Conservation (phyloP, 495 filamentous ascomycete species). For the Annulohypoxylon bovei region DNA sequence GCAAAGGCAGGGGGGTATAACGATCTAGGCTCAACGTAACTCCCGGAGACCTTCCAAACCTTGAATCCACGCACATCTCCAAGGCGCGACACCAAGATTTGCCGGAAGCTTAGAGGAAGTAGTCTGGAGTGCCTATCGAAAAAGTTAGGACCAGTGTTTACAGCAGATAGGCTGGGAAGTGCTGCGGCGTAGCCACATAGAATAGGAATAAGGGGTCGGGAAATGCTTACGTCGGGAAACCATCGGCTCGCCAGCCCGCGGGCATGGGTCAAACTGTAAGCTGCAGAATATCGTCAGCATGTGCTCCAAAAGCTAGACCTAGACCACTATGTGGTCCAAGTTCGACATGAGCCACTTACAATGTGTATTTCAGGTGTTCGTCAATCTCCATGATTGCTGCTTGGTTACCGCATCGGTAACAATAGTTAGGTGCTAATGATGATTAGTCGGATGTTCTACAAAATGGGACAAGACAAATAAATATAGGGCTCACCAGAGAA, state of each 20-base stretch:
- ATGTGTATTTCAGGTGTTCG: slow-evolving; percentile 99
- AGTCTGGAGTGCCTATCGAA: slow-evolving; percentile 83
- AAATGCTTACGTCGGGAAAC: slow-evolving; percentile 81
- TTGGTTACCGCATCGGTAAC: slow-evolving; percentile 98
- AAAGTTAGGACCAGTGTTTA: slow-evolving; percentile 38
- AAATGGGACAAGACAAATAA: not conserved
- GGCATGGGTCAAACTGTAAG: slow-evolving; percentile 99
- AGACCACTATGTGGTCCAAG: slow-evolving; percentile 1
- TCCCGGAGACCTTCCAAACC: slow-evolving; percentile 35
- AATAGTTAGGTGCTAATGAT: slow-evolving; percentile 87
- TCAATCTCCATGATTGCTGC: slow-evolving; percentile 99
- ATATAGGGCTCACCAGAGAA: slow-evolving; percentile 80
- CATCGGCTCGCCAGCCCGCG: slow-evolving; percentile 97
- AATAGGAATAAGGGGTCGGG: not conserved
- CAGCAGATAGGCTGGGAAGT: not conserved
- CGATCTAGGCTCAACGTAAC: slow-evolving; percentile 33
- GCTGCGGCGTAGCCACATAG: not conserved
- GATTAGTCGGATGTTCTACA: slow-evolving; percentile 12
- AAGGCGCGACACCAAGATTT: slow-evolving; percentile 28
- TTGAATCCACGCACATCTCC: slow-evolving; percentile 29
- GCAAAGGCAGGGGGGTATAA: slow-evolving; percentile 27
- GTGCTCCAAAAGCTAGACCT: not conserved
- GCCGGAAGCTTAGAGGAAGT: slow-evolving; percentile 79
- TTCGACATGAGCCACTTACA: slow-evolving; percentile 70
- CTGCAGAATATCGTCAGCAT: slow-evolving; percentile 58